Conservation (phyloP, 768 basidiomycete species). For the Favolaschia claudopus region DNA sequence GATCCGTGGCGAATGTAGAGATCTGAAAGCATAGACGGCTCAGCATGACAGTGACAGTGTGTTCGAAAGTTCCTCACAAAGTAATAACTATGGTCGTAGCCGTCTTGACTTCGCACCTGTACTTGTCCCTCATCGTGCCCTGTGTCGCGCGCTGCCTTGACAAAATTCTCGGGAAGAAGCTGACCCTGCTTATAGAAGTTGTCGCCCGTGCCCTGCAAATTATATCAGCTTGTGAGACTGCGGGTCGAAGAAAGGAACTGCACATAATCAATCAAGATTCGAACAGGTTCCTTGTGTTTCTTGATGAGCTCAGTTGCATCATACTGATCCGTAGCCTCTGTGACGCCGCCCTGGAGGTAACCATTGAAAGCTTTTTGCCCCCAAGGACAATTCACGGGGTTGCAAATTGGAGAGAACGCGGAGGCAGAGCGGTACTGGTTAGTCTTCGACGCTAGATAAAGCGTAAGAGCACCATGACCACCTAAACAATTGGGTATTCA, state of each 20-base stretch:
- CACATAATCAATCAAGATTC: constrained; percentile 89
- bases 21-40: constrained; percentile 59
- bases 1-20: constrained; percentile 89
- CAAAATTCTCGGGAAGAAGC: constrained; percentile 89
- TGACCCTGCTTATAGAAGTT: constrained; percentile 87
- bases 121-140: constrained; percentile 81
- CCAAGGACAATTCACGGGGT: constrained; percentile 90
- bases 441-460: constrained; percentile 81
- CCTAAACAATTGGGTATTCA: constrained; percentile 43
- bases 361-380: constrained; percentile 91
- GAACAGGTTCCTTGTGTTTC: constrained; percentile 65
- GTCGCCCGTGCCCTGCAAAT: constrained; percentile 74
- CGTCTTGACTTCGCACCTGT: constrained; percentile 78
- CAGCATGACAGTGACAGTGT: not conserved
- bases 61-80: constrained; percentile 60
- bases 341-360: constrained; percentile 78
- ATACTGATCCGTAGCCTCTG: constrained; percentile 76
- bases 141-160: constrained; percentile 75
- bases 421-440: constrained; percentile 86
- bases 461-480: constrained; percentile 91
- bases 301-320: constrained; percentile 88
- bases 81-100: constrained; percentile 91
- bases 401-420: constrained; percentile 87
- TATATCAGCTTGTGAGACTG: not conserved
- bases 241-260: constrained; percentile 32